Evolutionary conservation across 148 eudicot species (phyloP).

Genomic region (Selenicereus undatus): DNA sequence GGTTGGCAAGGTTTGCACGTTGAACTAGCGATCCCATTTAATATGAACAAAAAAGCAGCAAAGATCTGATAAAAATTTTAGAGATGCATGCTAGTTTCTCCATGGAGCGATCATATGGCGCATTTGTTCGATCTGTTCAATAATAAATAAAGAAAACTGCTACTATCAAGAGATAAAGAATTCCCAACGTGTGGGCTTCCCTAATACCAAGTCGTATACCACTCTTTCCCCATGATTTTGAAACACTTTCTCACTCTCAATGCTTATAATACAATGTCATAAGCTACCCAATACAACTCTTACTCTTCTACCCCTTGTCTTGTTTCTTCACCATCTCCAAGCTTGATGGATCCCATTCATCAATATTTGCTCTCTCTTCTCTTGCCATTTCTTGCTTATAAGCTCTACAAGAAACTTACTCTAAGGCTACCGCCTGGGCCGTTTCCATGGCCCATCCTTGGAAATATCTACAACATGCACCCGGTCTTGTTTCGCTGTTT

Average conservation of each 20-base stretch:
- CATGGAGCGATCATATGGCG: background rate
- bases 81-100: background rate
- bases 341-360: slow-evolving; percentile 18
- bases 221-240: slow-evolving; percentile 19
- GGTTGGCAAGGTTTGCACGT: too few species aligned
- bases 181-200: background rate
- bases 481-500: slow-evolving; percentile 24
- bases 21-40: too few species aligned
- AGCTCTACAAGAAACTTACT: slow-evolving; percentile 26
- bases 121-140: background rate
- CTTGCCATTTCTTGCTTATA: slow-evolving; percentile 10
- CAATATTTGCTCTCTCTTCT: slow-evolving; percentile 24
- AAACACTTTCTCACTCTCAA: background rate
- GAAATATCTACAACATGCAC: slow-evolving; percentile 20
- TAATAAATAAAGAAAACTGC: too few species aligned
- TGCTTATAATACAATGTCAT: background rate
- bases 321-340: background rate
- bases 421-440: slow-evolving; percentile 38
- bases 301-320: background rate
- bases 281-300: slow-evolving; percentile 1
- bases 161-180: too few species aligned
- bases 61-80: too few species aligned
- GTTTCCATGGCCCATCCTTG: slow-evolving; percentile 21
- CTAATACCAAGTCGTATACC: slow-evolving; percentile 18
- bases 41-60: too few species aligned